Base-by-base conservation (phyloP, 139 green algal species). In the Chlamydomonas asymmetrica region DNA sequence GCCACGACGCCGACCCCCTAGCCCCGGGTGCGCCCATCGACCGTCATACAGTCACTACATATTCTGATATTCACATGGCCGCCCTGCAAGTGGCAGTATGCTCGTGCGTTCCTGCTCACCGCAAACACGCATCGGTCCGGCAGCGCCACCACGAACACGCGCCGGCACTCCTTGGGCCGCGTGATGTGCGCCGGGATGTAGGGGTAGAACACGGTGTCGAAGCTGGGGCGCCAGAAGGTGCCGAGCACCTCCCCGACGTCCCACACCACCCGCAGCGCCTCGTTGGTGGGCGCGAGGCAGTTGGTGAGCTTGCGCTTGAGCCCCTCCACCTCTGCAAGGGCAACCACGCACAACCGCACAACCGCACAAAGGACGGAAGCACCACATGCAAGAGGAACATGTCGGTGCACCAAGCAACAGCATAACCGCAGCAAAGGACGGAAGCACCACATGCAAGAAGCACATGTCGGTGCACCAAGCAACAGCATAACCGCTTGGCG, bases 111-210 rank as follows among this genome's bases (percentile, higher is more conserved):
- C 37, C 23, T 0, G 49, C 89, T 62, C 78, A 97, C 96, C 77
- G 92, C 87, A 76, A 99, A 97, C 83, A 93, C 94, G 73, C 85
- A 89, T 32, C 87, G 90, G 68, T 99, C 96, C 1, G 93, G 91
- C 61, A 99, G 82, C 20, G 85, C 89, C 61, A 97, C 84, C 3
- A 98, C 41, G 62, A 93, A 98, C 25, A 98, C 73, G 76, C 90
- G 91, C 75, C 91, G 92, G 62, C 85, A 81, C 71, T 98, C 95
- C 82, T 99, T 99, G 31, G 96, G 95, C 57, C 88, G 88, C n/a
- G 90, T 96, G 56, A 99, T 92, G 85, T 99, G 96, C 16, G 95
- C 74, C 1, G 96, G 96, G 35, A 93, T 72, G 82, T 98, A 99
- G 1, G 96, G 96, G 82, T 98, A 99, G 79, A 98, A 88, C 31